These are phyloP conservation scores for Pleurotus ostreatus DNA, from an alignment of 768 basidiomycete species.

Conservation along the genomic window DNA sequence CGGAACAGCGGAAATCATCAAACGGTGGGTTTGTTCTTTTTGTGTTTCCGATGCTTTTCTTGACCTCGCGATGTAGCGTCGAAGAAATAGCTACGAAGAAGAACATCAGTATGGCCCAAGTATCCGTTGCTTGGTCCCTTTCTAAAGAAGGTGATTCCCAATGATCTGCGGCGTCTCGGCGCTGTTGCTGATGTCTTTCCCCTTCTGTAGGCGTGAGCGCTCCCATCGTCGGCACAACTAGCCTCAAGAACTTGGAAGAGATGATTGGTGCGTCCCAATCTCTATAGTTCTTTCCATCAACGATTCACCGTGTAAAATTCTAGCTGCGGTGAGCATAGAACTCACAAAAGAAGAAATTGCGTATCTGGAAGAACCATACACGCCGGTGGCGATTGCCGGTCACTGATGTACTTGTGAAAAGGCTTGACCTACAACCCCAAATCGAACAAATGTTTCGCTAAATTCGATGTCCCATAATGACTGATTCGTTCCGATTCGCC, in stretches of 20 bases:
- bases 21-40: conserved; percentile 26
- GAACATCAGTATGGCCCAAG: conserved; percentile 52
- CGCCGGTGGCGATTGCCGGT: conserved; percentile 40
- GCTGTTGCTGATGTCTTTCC: background rate
- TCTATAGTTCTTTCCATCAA: background rate
- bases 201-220: conserved; percentile 39
- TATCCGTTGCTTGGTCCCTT: conserved; percentile 50
- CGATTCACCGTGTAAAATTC: background rate
- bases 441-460: no score
- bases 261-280: conserved; percentile 33
- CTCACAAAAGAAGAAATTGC: conserved; percentile 55
- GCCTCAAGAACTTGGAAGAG: conserved; percentile 47
- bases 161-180: no score
- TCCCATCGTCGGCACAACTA: conserved; percentile 56
- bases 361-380: conserved; percentile 52
- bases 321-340: conserved; percentile 41
- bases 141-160: conserved; percentile 18
- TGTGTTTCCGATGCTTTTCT: background rate
- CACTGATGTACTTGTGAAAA: conserved; percentile 18
- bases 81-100: conserved; percentile 52
- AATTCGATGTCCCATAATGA: no score
- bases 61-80: conserved; percentile 28
- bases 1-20: conserved; percentile 31
- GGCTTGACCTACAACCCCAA: no score
- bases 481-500: no score